Conservation (phyloP, 1,139 yeast species). For the Hansenula lynferdii region DNA sequence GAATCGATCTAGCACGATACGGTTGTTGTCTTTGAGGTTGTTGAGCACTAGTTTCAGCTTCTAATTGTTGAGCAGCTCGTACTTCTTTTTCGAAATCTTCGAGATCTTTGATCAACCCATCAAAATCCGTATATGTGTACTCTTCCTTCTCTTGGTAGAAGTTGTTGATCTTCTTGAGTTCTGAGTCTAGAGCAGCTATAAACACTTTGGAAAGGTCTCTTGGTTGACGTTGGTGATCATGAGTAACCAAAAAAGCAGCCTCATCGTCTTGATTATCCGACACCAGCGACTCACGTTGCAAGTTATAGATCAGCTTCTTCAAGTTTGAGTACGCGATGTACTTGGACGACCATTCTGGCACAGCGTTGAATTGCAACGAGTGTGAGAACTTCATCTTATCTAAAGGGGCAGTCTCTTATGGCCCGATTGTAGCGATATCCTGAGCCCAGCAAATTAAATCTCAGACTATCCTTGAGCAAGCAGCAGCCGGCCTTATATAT, state of each 20-base stretch:
- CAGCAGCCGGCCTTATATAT: too few relatives aligned
- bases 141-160: conserved; percentile 54
- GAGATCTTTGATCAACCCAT: conserved; percentile 43
- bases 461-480: too few relatives aligned
- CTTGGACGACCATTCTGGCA: conserved; percentile 75
- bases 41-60: not conserved
- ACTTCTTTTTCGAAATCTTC: conserved; percentile 25
- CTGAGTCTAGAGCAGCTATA: conserved; percentile 27
- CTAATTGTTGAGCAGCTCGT: conserved; percentile 5
- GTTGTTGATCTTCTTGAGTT: conserved; percentile 53
- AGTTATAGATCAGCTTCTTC: conserved; percentile 59
- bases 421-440: too few relatives aligned
- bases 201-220: conserved; percentile 24
- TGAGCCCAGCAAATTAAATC: too few relatives aligned
- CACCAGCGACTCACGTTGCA: conserved; percentile 54
- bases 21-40: not conserved
- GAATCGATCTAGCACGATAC: conserved; percentile 11
- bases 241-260: conserved; percentile 19
- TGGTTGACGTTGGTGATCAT: conserved; percentile 10
- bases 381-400: conserved; percentile 66
- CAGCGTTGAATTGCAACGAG: conserved; percentile 71
- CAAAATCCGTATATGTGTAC: conserved; percentile 41
- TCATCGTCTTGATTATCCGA: conserved; percentile 16
- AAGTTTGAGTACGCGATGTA: conserved; percentile 69
- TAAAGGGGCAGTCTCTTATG: too few relatives aligned